These are phyloP conservation scores for Saccharomyces hybrid DNA, from an alignment of 1,139 yeast genomes.

Conservation along the genomic window DNA sequence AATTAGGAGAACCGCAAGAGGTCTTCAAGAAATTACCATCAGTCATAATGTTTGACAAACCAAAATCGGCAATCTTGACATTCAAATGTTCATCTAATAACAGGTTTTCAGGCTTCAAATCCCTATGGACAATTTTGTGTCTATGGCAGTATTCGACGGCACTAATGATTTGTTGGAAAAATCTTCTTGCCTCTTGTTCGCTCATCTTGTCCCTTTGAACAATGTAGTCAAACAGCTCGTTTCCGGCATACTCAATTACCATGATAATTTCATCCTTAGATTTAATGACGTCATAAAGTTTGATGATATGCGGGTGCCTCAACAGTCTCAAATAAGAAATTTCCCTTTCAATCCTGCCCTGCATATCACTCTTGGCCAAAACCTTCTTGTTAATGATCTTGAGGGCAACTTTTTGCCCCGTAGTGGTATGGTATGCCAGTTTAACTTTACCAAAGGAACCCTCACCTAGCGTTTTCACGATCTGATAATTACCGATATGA, in stretches of 20 bases:
- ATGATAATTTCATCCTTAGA: constrained; percentile 91
- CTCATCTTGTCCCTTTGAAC: constrained; percentile 82
- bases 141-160: constrained; percentile 98
- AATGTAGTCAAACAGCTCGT: constrained; percentile 88
- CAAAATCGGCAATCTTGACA: constrained; percentile 94
- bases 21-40: constrained; percentile 96
- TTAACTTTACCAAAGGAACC: constrained; percentile 97
- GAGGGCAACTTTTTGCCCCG: constrained; percentile 87
- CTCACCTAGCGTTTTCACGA: constrained; percentile 88
- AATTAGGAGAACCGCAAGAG: constrained; percentile 94
- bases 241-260: constrained; percentile 96
- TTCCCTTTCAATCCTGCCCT: constrained; percentile 89
- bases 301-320: constrained; percentile 94
- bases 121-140: constrained; percentile 95
- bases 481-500: constrained; percentile 86
- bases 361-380: constrained; percentile 92
- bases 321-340: constrained; percentile 78
- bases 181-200: constrained; percentile 88
- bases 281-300: constrained; percentile 89
- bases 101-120: constrained; percentile 89
- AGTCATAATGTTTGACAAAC: constrained; percentile 91
- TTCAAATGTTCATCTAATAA: constrained; percentile 81
- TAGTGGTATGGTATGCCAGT: constrained; percentile 82
- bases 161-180: constrained; percentile 94
- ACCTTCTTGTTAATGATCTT: constrained; percentile 91